Evolutionary conservation across 2,329 filamentous ascomycete species (phyloP), one percentile per base, ranked within the genome.

Genomic region (Colletotrichum costaricense): DNA sequence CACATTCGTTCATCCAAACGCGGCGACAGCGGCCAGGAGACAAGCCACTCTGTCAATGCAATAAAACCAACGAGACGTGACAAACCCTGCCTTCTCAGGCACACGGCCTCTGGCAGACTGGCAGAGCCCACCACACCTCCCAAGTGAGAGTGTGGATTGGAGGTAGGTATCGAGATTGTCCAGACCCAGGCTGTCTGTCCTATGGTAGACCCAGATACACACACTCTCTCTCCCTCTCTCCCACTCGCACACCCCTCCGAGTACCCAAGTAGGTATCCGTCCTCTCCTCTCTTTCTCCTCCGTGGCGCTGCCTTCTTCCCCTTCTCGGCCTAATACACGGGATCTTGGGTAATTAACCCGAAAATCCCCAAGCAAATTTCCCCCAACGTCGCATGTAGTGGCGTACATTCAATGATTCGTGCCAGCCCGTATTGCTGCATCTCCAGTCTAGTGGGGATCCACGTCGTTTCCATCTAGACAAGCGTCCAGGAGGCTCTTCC

Each of bases 1-100:
- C 59, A 73, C 55, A 65, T 69, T 35, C 55, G 70, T 73, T 73
- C 70, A 64, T 73, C 70, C 70, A 73, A 73, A 73, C 63, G 59
- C 66, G 26, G 59, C 66, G 60, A 49, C 46, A 64, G 70, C 52
- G 22, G 14, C n/a, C 38, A 64, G 66, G 66, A 58, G 28, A 49
- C 33, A 72, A 55, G 58, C 66, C 57, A 54, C 58, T 69, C 14
- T 56, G 30, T 60, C 70, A 64, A 69, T 49, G 70, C 66, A 46
- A 49, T 64, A 60, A 42, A 26, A 28, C 46, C 28, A 30, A 14
- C 28, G 42, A 60, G 22, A 65, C 64, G 52, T 62, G 46, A 62
- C 33, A 26, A 59, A 59, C 30, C 33, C 30, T 12, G 30, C 38
- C 35, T 55, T 42, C 26, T 22, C 60, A 28, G 19, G 28, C 16